These are phyloP conservation scores for Chara braunii DNA, from an alignment of 139 green algal genomes.

Conservation along the genomic window DNA sequence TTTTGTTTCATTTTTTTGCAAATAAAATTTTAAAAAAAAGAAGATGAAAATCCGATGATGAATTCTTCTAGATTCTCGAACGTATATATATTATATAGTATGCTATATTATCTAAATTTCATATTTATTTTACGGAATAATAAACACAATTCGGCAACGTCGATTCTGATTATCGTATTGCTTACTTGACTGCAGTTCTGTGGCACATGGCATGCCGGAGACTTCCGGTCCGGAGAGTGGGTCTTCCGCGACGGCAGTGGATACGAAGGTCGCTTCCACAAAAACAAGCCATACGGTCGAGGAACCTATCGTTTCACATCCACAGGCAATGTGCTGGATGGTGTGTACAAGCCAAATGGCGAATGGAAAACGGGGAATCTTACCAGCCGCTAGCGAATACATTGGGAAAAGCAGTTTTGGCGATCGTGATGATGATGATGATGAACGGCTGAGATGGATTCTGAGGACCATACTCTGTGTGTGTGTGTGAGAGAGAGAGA, in stretches of 20 bases:
- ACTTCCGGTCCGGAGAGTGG: neutral
- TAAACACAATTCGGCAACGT: neutral
- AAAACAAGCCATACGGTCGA: neutral
- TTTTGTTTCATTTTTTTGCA: neutral
- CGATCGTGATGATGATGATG: too few species aligned
- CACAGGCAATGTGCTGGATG: neutral
- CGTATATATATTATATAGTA: neutral
- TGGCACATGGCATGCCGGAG: neutral
- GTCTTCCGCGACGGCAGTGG: constrained; percentile 6
- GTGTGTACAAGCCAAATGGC: neutral
- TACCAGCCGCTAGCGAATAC: too few species aligned
- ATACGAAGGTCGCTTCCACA: neutral
- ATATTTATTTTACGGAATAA: neutral
- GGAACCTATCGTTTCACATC: neutral
- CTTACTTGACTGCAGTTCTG: neutral
- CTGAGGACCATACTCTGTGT: too few species aligned
- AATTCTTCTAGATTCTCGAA: neutral
- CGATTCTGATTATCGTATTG: neutral
- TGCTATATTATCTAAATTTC: neutral
- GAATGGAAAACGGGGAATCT: neutral
- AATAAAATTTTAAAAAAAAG: neutral
- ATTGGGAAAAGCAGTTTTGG: too few species aligned
- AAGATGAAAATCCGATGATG: neutral
- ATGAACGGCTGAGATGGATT: too few species aligned
- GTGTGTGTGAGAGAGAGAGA: too few species aligned